Percentiles rank a stretch among this genome's conserved stretches.
phyloP scores from a whole-genome alignment of 768 basidiomycete species.

The Hemileccinum rubropunctum region DNA sequence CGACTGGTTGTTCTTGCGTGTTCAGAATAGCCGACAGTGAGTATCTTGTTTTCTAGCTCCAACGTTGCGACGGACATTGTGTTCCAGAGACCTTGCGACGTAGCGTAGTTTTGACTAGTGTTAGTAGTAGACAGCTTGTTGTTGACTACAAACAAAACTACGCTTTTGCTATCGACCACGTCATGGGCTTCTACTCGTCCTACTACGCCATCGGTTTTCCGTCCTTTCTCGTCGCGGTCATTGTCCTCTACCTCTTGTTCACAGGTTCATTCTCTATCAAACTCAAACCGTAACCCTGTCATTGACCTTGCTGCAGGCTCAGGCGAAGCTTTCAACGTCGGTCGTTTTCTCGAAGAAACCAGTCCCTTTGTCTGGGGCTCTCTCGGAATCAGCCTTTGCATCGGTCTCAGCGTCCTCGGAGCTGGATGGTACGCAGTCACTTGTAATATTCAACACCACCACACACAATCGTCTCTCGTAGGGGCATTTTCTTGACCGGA shows the following conservation, averaged over 20 bases:
- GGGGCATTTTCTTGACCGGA: slow-evolving; percentile 98
- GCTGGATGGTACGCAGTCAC: slow-evolving; percentile 78
- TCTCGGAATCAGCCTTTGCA: slow-evolving; percentile 87
- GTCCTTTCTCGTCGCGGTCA: slow-evolving; percentile 55
- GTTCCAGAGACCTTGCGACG: slow-evolving; percentile 19
- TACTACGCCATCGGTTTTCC: slow-evolving; percentile 74
- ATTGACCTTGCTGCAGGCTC: slow-evolving; percentile 50
- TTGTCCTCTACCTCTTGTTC: slow-evolving; percentile 86
- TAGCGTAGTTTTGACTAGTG: no score
- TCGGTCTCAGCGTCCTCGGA: slow-evolving; percentile 90
- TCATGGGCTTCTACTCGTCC: slow-evolving; percentile 29
- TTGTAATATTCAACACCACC: not conserved
- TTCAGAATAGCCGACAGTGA: slow-evolving; percentile 83
- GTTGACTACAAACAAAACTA: no score
- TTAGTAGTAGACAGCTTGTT: no score
- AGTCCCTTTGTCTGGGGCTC: slow-evolving; percentile 93
- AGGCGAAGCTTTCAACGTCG: slow-evolving; percentile 91
- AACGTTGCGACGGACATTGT: accelerated
- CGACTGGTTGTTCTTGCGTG: slow-evolving; percentile 92
- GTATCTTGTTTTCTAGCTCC: not conserved
- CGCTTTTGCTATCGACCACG: not conserved
- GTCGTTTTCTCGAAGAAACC: slow-evolving; percentile 89
- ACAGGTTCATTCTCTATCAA: slow-evolving; percentile 55
- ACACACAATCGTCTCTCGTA: slow-evolving; percentile 31
- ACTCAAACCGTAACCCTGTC: not conserved